A percentile compares a stretch with the other conserved stretches of the same genome.
Evolutionary conservation across 768 basidiomycete species (phyloP).

Genomic region (Filobasidium floriforme): DNA sequence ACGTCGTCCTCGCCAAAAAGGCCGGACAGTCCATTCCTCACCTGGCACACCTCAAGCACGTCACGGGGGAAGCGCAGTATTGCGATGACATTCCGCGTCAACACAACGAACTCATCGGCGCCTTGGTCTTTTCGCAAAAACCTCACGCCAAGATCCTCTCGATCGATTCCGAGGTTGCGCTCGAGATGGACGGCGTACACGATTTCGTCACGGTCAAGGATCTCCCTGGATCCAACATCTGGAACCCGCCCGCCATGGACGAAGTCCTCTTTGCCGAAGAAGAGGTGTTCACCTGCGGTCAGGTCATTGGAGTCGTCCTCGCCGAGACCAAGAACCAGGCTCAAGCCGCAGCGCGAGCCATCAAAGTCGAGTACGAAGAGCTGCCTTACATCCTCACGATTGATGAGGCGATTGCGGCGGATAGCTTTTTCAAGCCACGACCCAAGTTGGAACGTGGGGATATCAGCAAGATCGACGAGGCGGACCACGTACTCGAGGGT

Average conservation of each 20-base stretch:
- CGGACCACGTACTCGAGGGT: conserved; percentile 27
- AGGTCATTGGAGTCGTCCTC: conserved; percentile 30
- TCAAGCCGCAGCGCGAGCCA: conserved; percentile 27
- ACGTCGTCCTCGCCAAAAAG: conserved; percentile 28
- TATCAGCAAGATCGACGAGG: conserved; percentile 24
- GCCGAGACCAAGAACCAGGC: conserved; percentile 31
- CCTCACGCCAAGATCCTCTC: conserved; percentile 33
- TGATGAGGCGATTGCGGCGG: conserved; percentile 26
- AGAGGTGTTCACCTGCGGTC: conserved; percentile 26
- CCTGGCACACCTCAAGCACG: conserved; percentile 29
- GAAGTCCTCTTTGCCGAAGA: conserved; percentile 32
- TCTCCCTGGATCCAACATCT: conserved; percentile 30
- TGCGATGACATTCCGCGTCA: conserved; percentile 30
- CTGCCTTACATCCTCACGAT: conserved; percentile 31
- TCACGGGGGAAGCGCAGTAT: conserved; percentile 32
- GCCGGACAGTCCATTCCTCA: conserved; percentile 30
- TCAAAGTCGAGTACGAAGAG: conserved; percentile 32
- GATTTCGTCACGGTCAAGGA: conserved; percentile 28
- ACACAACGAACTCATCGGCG: conserved; percentile 28
- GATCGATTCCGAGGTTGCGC: conserved; percentile 27
- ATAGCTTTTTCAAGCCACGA: conserved; percentile 21
- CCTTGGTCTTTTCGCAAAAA: conserved; percentile 27
- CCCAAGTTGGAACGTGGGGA: conserved; percentile 27
- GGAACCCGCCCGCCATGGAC: conserved; percentile 23
- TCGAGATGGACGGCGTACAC: conserved; percentile 29